Evolutionary conservation across 2,329 filamentous ascomycete species (phyloP).

Genomic region (Botrytis hyacinthi): DNA sequence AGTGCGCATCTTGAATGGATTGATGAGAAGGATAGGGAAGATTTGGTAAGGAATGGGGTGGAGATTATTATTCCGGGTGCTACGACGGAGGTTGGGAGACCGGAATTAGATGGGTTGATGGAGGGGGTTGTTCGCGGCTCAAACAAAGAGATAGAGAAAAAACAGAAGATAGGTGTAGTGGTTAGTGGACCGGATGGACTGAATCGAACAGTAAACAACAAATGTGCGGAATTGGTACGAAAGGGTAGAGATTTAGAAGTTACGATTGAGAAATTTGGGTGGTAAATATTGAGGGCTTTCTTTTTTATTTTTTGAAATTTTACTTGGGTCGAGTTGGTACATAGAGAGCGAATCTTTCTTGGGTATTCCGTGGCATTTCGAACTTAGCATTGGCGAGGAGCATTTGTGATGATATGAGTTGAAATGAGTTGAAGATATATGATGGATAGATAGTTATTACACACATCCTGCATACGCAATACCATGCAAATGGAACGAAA

Average conservation of each 20-base stretch:
- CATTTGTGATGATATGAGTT: neutral
- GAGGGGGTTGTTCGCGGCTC: slow-evolving; percentile 37
- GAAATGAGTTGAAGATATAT: neutral
- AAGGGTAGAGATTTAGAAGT: slow-evolving; percentile 51
- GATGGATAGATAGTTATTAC: neutral
- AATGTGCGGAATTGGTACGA: slow-evolving; percentile 49
- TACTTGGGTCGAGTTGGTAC: neutral
- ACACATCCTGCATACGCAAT: neutral
- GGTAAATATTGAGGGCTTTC: slow-evolving; percentile 44
- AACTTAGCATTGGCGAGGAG: neutral
- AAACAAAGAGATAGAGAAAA: slow-evolving; percentile 6
- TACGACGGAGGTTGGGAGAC: slow-evolving; percentile 52
- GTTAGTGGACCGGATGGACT: slow-evolving; percentile 62
- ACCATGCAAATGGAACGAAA: neutral
- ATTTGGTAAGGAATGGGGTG: slow-evolving; percentile 50
- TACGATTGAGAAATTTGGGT: slow-evolving; percentile 66
- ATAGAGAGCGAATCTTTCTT: neutral
- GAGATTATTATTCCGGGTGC: slow-evolving; percentile 54
- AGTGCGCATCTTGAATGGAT: slow-evolving; percentile 54
- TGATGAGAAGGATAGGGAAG: slow-evolving; percentile 47
- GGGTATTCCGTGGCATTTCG: neutral
- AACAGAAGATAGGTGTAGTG: slow-evolving; percentile 49
- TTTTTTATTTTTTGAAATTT: neutral
- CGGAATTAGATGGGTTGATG: slow-evolving; percentile 50
- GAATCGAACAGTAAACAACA: slow-evolving; percentile 59